Conservation (phyloP, 2,329 filamentous ascomycete genomes). For the Waltergamsia citrina region DNA sequence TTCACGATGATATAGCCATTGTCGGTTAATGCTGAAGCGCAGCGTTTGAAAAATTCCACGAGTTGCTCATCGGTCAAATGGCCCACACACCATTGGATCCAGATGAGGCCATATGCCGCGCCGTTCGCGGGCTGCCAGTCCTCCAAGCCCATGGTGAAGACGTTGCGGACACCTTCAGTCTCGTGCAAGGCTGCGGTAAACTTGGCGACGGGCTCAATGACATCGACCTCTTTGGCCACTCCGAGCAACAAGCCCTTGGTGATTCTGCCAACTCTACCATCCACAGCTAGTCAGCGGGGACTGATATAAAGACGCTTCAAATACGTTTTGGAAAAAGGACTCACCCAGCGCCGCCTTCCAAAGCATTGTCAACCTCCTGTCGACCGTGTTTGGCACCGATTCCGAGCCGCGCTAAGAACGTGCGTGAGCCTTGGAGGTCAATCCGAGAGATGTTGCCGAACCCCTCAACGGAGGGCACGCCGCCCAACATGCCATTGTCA, state of each 20-base stretch:
- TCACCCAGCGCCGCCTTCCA: conserved; percentile 31
- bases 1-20: conserved; percentile 26
- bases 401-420: conserved; percentile 59
- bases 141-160: conserved; percentile 68
- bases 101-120: conserved; percentile 66
- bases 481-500: conserved; percentile 71
- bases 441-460: conserved; percentile 41
- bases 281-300: not conserved
- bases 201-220: conserved; percentile 76
- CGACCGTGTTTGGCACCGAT: conserved; percentile 24
- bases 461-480: conserved; percentile 29
- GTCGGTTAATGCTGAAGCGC: conserved; percentile 30
- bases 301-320: too few relatives aligned
- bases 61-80: conserved; percentile 71
- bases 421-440: conserved; percentile 60
- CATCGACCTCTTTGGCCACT: conserved; percentile 63
- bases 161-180: conserved; percentile 46
- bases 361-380: conserved; percentile 14
- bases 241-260: conserved; percentile 68
- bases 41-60: conserved; percentile 54
- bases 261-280: conserved; percentile 60
- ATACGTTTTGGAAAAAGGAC: too few relatives aligned
- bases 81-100: conserved; percentile 85
- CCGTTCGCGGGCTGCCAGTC: conserved; percentile 46
- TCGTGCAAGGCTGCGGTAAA: conserved; percentile 59